A percentile compares a stretch with the other conserved stretches of the same genome.
These are phyloP conservation scores for Ilyonectria mors-panacis DNA, from an alignment of 2,329 filamentous ascomycete species.

Conservation along the genomic window DNA sequence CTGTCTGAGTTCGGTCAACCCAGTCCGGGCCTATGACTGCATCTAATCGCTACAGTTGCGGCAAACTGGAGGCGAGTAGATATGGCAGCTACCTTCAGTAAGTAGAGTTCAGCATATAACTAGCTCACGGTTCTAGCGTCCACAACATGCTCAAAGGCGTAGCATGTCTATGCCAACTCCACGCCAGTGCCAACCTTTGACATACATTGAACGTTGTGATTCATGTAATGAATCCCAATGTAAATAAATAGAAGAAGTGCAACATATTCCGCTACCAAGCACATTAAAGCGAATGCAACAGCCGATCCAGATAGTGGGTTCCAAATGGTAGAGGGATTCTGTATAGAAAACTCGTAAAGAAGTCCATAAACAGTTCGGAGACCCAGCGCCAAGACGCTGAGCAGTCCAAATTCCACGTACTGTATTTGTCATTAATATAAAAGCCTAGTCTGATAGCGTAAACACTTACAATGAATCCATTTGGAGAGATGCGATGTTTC, in stretches of 20 bases:
- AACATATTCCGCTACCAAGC: constrained; percentile 14
- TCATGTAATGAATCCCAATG: constrained; percentile 13
- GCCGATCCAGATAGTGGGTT: constrained; percentile 15
- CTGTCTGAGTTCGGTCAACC: too few species aligned
- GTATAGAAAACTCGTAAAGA: constrained; percentile 14
- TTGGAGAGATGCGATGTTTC: not conserved
- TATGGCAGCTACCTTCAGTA: too few species aligned
- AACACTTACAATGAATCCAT: constrained; percentile 13
- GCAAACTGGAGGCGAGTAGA: too few species aligned
- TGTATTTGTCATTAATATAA: not conserved
- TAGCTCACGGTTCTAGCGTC: too few species aligned
- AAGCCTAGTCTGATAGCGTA: not conserved
- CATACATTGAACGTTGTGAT: not conserved
- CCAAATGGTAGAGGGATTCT: constrained; percentile 2
- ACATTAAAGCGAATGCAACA: constrained; percentile 14
- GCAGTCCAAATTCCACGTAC: constrained; percentile 14
- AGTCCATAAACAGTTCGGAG: constrained; percentile 13
- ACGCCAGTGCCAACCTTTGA: too few species aligned
- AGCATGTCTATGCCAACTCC: too few species aligned
- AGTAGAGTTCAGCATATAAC: too few species aligned
- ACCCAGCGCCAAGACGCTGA: not conserved
- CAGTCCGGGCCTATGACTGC: too few species aligned
- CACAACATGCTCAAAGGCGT: too few species aligned
- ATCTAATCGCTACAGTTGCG: too few species aligned
- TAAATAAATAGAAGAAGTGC: not conserved